Evolutionary conservation across 352 stramenopile species (phyloP).

Genomic region (Plasmopara viticola): DNA sequence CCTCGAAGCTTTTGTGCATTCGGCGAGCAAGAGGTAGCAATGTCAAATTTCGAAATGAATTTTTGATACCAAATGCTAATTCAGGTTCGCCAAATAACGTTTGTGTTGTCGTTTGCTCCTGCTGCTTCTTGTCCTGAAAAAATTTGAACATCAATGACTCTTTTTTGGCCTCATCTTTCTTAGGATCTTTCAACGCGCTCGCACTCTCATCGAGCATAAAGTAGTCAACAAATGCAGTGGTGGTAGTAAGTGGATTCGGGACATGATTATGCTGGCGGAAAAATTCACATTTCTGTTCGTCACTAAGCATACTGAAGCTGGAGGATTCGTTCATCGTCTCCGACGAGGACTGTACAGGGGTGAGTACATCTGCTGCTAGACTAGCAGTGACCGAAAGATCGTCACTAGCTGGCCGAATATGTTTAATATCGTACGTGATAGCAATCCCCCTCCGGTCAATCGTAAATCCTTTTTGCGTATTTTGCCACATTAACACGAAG

Average conservation of each 20-base stretch:
- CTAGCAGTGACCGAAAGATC: not conserved
- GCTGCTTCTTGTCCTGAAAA: conserved; percentile 26
- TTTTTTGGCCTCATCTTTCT: conserved; percentile 26
- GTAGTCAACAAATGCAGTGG: conserved; percentile 66
- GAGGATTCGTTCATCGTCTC: too few species aligned
- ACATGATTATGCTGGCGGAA: conserved; percentile 50
- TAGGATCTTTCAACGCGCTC: conserved; percentile 6
- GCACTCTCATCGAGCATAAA: conserved; percentile 24
- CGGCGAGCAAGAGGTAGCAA: conserved; percentile 36
- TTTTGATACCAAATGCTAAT: conserved; percentile 22
- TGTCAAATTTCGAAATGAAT: conserved; percentile 63
- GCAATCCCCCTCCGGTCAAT: conserved; percentile 58
- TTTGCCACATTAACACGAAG: conserved; percentile 71
- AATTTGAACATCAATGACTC: conserved; percentile 49
- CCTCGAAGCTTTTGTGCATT: conserved; percentile 66
- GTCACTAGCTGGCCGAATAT: conserved; percentile 29
- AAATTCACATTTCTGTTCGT: conserved; percentile 43
- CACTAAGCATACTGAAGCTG: conserved; percentile 19
- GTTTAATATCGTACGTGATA: conserved; percentile 48
- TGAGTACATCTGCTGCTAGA: too few species aligned
- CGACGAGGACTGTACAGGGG: too few species aligned
- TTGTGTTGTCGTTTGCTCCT: conserved; percentile 4
- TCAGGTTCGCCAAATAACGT: conserved; percentile 3
- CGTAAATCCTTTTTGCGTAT: conserved; percentile 59
- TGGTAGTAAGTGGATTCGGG: conserved; percentile 63